Base-by-base conservation (phyloP, 176 grass and related monocot species). In the Rhynchospora pubera region DNA sequence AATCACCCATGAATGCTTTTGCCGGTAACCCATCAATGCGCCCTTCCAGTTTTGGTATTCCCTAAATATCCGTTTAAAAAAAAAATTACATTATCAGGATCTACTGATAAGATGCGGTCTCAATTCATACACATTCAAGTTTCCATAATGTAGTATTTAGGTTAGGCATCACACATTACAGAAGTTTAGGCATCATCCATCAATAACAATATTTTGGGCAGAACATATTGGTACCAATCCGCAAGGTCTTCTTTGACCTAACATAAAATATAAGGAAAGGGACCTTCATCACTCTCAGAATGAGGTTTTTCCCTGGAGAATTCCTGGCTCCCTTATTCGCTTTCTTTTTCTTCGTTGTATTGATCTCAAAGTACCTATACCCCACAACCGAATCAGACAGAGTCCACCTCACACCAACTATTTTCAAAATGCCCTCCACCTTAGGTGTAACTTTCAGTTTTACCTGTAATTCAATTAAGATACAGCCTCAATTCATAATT, bases 381-480 rank as follows among this genome's bases (percentile, higher is more conserved):
- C 96, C 96, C 47, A 99, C 84, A 46, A 99, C 89, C 65, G 87
- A 90, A 87, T 99, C 84, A 87, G 96, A 99, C 55, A 99, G 82
- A 12, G 82, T 95, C 96, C 96, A 99, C 82, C 84, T 93, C 79
- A 99, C 88, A 77, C 92, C 96, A 85, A 83, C 86, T 82, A 99
- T 87, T 89, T 93, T 95, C 79, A 99, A 81, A 72, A 99, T 46
- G 85, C 96, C 96, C 87, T 95, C 89, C 57, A 91, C 87, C 84
- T 93, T 94, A 58, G 96, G 96, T 79, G 84, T 93, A 76, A 99
- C 96, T 89, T 91, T 88, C 84, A 99, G 91, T 91, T 99, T 91
- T 81, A 95, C 77, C 96, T 99, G 79, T 69, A 81, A 87, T 68
- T 83, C 79, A 60, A 70, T 88, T 63, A 22, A 65, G 28, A 76